Base-by-base conservation (phyloP, 1,284 basidiomycete genomes). In the Ceratobasidium sp. region DNA sequence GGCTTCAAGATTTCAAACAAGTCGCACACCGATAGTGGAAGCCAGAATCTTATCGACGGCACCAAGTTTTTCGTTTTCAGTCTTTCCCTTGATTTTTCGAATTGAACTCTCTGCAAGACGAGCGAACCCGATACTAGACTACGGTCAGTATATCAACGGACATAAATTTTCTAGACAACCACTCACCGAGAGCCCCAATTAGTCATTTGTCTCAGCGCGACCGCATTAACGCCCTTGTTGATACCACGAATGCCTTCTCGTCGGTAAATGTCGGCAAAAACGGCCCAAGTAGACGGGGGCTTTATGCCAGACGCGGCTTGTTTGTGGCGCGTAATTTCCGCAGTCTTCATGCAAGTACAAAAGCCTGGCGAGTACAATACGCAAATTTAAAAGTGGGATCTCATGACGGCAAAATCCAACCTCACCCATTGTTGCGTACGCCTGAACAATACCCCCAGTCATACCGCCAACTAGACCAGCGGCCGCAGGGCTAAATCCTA, bases 181-280 rank as follows among this genome's bases (percentile, higher is more conserved):
- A 81, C 88, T 75, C 76, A 94, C 90, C 96, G 91, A 75, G 94
- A 96, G 76, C 97, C 97, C 97, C 97, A 99, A 84, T 99, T 99
- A 63, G 97, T 99, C 81, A 94, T 96, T 82, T 98, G 96, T 64
- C 96, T 89, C 60, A 98, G 86, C 63, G 96, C 97, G 61, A 99
- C 97, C 28, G 97, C 97, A 78, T 99, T 98, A 74, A 99, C 97
- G 82, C 97, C 97, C 85, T 98, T 99, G 88, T 99, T 99, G 79
- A 99, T 96, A 73, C 97, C 97, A 67, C 88, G 87, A 80, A 99
- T 86, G 79, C 97, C 97, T 78, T 98, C 97, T 69, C 90, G 86
- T 69, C 90, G 87, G 83, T 95, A 98, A 77, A 99, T 99, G 79
- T 98, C 95, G 76, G 85, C 88, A 79, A 99, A 98, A 53, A 98